Conservation (phyloP, 352 stramenopile species). For the Globisporangium parvum region DNA sequence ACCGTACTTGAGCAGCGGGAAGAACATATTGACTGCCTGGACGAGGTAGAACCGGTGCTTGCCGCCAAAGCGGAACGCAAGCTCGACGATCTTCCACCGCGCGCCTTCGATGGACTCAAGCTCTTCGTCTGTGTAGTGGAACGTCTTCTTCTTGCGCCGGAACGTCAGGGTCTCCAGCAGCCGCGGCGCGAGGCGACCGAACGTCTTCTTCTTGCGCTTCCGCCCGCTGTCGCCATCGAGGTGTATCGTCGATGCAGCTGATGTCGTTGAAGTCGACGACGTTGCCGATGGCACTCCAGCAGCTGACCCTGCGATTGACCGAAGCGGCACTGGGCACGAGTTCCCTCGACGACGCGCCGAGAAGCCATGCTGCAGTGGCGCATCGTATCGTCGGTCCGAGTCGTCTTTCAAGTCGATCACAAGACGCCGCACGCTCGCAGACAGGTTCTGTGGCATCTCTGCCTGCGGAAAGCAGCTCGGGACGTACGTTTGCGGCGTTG, state of each 20-base stretch:
- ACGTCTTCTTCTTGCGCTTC: conserved; percentile 43
- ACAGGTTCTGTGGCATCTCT: conserved; percentile 62
- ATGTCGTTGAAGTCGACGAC: not conserved
- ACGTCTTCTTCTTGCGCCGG: conserved; percentile 64
- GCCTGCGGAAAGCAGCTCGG: conserved; percentile 19
- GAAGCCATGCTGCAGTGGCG: conserved; percentile 11
- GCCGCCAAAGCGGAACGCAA: conserved; percentile 79
- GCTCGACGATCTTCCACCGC: conserved; percentile 82
- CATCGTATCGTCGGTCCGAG: conserved; percentile 30
- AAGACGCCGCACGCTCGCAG: conserved; percentile 63
- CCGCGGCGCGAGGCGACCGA: conserved; percentile 51
- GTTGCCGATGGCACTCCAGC: conserved; percentile 9
- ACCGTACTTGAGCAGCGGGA: conserved; percentile 74
- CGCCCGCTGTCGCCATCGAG: conserved; percentile 14
- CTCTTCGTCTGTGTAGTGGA: conserved; percentile 76
- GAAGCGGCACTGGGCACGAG: conserved; percentile 44
- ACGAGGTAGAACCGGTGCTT: conserved; percentile 82
- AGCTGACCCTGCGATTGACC: not conserved
- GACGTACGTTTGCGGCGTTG: conserved; percentile 7
- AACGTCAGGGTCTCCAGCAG: conserved; percentile 55
- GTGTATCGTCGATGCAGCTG: not conserved
- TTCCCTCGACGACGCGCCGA: conserved; percentile 41
- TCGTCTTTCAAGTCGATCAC: conserved; percentile 72
- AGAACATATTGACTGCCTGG: conserved; percentile 86
- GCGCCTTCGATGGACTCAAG: conserved; percentile 73